phyloP scores from a whole-genome alignment of 1,284 basidiomycete genomes.

The Marasmius oreades region DNA sequence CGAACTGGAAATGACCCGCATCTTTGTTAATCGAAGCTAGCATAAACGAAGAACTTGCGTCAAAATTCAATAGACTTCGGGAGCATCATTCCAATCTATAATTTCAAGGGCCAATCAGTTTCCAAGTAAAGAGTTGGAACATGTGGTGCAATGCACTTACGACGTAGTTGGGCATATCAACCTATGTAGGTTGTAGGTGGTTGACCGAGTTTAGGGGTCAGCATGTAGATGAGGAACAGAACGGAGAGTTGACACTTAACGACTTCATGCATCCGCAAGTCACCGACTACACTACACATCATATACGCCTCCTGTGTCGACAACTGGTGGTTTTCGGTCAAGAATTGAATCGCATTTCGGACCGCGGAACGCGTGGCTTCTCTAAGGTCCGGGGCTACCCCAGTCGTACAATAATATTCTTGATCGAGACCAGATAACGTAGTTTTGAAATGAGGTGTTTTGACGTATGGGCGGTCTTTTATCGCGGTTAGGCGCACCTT shows the following conservation, averaged over 20 bases:
- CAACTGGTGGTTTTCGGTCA: slow-evolving; percentile 40
- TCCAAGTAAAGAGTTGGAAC: background rate
- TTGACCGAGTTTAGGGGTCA: too few relatives aligned
- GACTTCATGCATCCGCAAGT: slow-evolving; percentile 60
- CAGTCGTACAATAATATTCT: slow-evolving; percentile 57
- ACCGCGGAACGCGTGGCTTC: slow-evolving; percentile 53
- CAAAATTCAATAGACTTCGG: slow-evolving; percentile 34
- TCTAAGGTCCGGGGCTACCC: slow-evolving; percentile 49
- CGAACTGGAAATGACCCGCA: too few relatives aligned
- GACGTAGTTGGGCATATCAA: slow-evolving; percentile 66
- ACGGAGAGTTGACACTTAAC: slow-evolving; percentile 24
- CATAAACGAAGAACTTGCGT: too few relatives aligned
- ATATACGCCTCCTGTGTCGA: slow-evolving; percentile 50
- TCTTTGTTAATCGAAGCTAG: too few relatives aligned
- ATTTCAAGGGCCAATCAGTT: background rate
- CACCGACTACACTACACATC: slow-evolving; percentile 58
- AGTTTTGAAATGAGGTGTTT: slow-evolving; percentile 53
- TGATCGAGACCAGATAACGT: slow-evolving; percentile 23
- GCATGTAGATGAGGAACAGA: too few relatives aligned
- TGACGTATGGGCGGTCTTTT: slow-evolving; percentile 53
- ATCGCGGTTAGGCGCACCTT: slow-evolving; percentile 51
- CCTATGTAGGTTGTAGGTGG: slow-evolving; percentile 31
- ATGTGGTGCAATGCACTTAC: slow-evolving; percentile 33
- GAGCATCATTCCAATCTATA: slow-evolving; percentile 48
- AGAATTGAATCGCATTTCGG: slow-evolving; percentile 52